Evolutionary conservation across 2,329 filamentous ascomycete species (phyloP), one percentile per base, ranked within the genome.

Genomic region (Sporothrix mexicana): DNA sequence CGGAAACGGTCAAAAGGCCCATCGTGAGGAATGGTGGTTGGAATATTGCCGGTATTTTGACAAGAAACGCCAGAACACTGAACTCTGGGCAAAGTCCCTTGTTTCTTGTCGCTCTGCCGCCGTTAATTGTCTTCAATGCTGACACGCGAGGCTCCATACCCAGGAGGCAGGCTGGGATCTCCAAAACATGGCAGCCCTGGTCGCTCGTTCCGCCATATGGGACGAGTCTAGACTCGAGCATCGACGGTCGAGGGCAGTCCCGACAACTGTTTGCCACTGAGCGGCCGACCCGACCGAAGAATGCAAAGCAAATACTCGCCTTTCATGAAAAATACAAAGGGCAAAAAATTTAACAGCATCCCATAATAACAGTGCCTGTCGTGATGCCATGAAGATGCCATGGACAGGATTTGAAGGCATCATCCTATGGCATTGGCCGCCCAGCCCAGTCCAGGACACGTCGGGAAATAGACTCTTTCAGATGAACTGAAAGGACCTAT

Each of bases 101-200:
- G 12, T 23, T 45, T 20, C 20, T 30, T 64, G 41, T 66, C 61
- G 41, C 15, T 45, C n/a, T 66, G 36, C 25, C 45, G 43, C 7
- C 66, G 66, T 69, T 20, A 13, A 43, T 15, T 41, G n/a, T 30
- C 23, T 51, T 36, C 20, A 51, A 51, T 51, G 49, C 66, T 69
- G 66, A 69, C 47, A 69, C 49, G 36, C 30, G 12, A 17, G 51
- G 45, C 23, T 51, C 45, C 47, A 17, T 4, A 55, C 8, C 23
- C 43, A 36, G 17, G 41, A 66, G 66, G 30, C 23, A 20, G 47
- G 30, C 47, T 41, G 47, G 49, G 30, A 55, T 55, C 49, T 55
- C 23, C 49, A 69, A 55, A 43, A 69, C 49, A 55, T 55, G 66
- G 66, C 49, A 20, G 66, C 25, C 64, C 66, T 47, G 53, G 25